Base-by-base conservation (phyloP, 768 basidiomycete species). In the Leccinellum luteum region DNA sequence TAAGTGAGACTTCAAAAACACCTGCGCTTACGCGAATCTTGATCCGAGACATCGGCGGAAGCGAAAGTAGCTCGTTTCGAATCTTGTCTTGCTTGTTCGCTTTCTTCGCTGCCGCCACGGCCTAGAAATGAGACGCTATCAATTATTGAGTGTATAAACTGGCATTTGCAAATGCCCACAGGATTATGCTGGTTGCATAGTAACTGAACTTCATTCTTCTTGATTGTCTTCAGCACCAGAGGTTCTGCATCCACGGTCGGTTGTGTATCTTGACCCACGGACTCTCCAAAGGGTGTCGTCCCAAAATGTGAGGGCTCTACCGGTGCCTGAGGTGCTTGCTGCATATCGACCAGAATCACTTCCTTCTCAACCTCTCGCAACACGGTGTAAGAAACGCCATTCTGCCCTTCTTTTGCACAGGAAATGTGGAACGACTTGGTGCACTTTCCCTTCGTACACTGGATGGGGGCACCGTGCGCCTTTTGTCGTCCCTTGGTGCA, bases 371-470 rank as follows among this genome's bases (percentile, higher is more conserved):
- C 82, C 64, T 89, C 87, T 50, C 80, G 75, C n/a, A 86, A 48
- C 32, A 89, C 78, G 1, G 71, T 73, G 64, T 86, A 92, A 23
- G 83, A 75, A 44, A 91, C 80, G 10, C 81, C 83, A 4, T 74
- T 69, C 3, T 75, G 74, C 12, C 71, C 73, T 19, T 84, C 79
- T 43, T 79, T 76, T 0, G 97, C 96, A 70, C 97, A 99, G 3
- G 86, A 88, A 28, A 97, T 89, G 67, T 98, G 96, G 75, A 93
- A 97, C 0, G 95, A 91, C 68, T 90, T 91, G 12, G 90, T 80
- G 65, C 95, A 98, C 74, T 94, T 96, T 47, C 94, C 94, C 72
- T 91, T 92, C 15, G 92, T 91, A 69, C 95, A 98, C 68, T 98
- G 95, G 25, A 97, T 86, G 25, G 88, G 89, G 1, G 89, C 90